Percentiles rank a stretch among this genome's conserved stretches.
Evolutionary conservation across 1,139 yeast genomes (phyloP).

Genomic region (Scheffersomyces segobiensis): DNA sequence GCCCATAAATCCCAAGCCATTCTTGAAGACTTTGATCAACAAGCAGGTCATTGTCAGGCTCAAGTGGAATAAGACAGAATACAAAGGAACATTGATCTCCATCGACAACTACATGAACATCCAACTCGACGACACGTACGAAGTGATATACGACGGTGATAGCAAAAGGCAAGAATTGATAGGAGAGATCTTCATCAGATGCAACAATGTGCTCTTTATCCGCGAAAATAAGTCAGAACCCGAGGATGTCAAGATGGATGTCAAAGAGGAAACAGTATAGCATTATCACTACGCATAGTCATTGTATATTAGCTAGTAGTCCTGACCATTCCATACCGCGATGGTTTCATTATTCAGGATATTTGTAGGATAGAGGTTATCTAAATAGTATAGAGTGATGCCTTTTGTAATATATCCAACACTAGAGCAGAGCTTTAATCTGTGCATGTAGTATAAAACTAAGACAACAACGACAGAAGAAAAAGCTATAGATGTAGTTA

Average conservation of each 20-base stretch:
- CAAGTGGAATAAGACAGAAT: conserved; percentile 93
- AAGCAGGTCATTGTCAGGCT: conserved; percentile 77
- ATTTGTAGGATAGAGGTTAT: background rate
- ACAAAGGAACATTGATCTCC: conserved; percentile 74
- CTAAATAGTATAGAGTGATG: background rate
- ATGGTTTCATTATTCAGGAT: background rate
- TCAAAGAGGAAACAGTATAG: background rate
- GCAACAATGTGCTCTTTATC: conserved; percentile 76
- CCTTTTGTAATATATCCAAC: background rate
- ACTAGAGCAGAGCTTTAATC: background rate
- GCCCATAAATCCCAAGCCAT: conserved; percentile 91
- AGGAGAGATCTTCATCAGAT: conserved; percentile 85
- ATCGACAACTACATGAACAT: conserved; percentile 94
- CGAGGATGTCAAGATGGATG: background rate
- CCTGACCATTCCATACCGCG: background rate
- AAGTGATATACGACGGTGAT: conserved; percentile 48
- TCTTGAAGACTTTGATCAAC: conserved; percentile 70
- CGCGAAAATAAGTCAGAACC: conserved; percentile 33
- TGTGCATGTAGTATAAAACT: background rate
- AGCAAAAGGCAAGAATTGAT: conserved; percentile 52
- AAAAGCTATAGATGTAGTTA: too few relatives aligned
- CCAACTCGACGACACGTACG: conserved; percentile 71
- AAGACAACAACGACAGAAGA: background rate
- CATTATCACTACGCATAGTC: background rate
- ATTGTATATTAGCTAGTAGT: background rate